Percentiles rank a stretch among this genome's conserved stretches.
Conservation (phyloP, 2,329 filamentous ascomycete species). For the Hymenoscyphus fructigenus region DNA sequence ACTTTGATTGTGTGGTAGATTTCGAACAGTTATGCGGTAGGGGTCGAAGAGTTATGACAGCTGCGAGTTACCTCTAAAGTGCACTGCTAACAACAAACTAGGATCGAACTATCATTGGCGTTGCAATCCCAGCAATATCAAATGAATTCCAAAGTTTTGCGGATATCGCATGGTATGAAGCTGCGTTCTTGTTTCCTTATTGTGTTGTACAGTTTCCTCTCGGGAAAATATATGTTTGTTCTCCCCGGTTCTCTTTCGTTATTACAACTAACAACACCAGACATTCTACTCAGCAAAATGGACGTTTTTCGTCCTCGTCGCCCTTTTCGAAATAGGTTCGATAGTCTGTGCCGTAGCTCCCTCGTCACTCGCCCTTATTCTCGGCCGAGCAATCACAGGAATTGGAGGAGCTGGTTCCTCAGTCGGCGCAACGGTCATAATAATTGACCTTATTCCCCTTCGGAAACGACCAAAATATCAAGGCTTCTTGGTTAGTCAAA, state of each 20-base stretch:
- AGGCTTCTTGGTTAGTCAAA: conserved; percentile 29
- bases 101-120: background rate
- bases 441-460: conserved; percentile 31
- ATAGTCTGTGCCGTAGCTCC: conserved; percentile 38
- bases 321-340: conserved; percentile 38
- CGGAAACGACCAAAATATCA: conserved; percentile 32
- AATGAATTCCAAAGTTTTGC: background rate
- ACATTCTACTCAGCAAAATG: conserved; percentile 33
- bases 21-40: too few relatives aligned
- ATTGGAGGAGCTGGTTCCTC: conserved; percentile 36
- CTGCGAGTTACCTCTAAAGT: background rate
- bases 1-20: too few relatives aligned
- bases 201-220: conserved; percentile 25
- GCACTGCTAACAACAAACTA: background rate
- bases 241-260: too few relatives aligned
- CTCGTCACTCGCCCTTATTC: conserved; percentile 36
- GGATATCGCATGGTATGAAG: background rate
- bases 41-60: too few relatives aligned
- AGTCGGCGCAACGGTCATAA: conserved; percentile 35
- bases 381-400: conserved; percentile 38
- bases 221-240: conserved; percentile 33
- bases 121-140: background rate
- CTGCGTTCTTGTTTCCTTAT: background rate
- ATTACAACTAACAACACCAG: conserved; percentile 29
- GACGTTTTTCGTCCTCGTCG: conserved; percentile 32